Evolutionary conservation across 2,329 filamentous ascomycete species (phyloP).

Genomic region (Scedosporium dehoogii): DNA sequence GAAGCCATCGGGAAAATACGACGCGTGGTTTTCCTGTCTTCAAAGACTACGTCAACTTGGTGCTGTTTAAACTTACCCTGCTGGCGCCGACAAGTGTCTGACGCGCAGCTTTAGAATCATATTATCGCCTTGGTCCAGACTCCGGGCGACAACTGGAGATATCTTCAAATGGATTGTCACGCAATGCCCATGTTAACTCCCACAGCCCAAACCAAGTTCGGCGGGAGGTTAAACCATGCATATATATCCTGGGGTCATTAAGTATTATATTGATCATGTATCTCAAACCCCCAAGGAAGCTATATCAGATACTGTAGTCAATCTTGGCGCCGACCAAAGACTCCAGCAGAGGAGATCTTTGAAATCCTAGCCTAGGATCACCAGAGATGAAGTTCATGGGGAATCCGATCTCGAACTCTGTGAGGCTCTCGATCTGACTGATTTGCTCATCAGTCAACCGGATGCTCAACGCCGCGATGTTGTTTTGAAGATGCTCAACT

Average conservation of each 20-base stretch:
- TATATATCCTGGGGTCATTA: too few species aligned
- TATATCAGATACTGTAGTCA: background rate
- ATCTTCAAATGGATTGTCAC: too few species aligned
- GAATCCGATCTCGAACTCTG: constrained; percentile 40
- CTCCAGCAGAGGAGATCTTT: constrained; percentile 4
- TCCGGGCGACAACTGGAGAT: too few species aligned
- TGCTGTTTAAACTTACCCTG: too few species aligned
- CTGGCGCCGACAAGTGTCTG: too few species aligned
- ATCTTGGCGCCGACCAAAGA: background rate
- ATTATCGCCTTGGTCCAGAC: too few species aligned
- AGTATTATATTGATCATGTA: background rate
- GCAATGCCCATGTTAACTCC: too few species aligned
- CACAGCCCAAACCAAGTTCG: too few species aligned
- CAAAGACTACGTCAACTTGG: too few species aligned
- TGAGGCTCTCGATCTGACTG: constrained; percentile 40
- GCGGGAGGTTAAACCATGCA: too few species aligned
- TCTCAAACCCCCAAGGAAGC: background rate
- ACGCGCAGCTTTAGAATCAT: too few species aligned
- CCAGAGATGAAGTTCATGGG: constrained; percentile 27
- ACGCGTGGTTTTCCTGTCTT: too few species aligned
- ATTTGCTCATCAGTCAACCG: constrained; percentile 41
- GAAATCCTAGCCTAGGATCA: constrained; percentile 14
- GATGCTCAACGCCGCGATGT: constrained; percentile 44
- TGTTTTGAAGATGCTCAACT: constrained; percentile 40
- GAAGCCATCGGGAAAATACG: background rate